These are phyloP conservation scores for Fusarium hainanense DNA, from an alignment of 2,329 filamentous ascomycete species.

Conservation along the genomic window DNA sequence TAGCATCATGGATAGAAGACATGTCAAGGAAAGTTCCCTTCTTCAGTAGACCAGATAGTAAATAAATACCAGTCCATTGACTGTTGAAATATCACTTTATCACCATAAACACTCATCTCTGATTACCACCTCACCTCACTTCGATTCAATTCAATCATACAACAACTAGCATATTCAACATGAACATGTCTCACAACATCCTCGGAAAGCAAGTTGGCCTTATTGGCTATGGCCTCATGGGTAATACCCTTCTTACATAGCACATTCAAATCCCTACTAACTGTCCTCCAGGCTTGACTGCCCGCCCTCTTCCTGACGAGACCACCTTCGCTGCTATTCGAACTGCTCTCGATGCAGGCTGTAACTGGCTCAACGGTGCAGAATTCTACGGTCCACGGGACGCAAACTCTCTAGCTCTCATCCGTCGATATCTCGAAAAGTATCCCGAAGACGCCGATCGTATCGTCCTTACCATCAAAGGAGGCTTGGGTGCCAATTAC, in stretches of 20 bases:
- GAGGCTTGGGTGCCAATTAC: conserved; percentile 55
- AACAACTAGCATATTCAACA: background rate
- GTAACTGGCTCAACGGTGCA: conserved; percentile 66
- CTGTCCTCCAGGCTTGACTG: conserved; percentile 37
- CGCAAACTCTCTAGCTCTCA: conserved; percentile 64
- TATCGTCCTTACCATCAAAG: conserved; percentile 71
- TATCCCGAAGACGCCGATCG: conserved; percentile 70
- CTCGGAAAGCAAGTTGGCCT: conserved; percentile 38
- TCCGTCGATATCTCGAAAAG: conserved; percentile 69
- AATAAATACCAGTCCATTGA: conserved; percentile 17
- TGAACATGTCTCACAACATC: conserved; percentile 42
- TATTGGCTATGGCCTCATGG: conserved; percentile 45
- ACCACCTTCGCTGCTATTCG: conserved; percentile 64
- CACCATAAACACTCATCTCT: background rate
- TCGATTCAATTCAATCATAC: background rate
- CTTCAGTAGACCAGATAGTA: background rate
- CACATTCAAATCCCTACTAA: conserved; percentile 27
- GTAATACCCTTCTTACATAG: conserved; percentile 28
- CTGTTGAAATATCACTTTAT: background rate
- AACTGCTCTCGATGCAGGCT: conserved; percentile 57
- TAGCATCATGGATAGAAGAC: conserved; percentile 9
- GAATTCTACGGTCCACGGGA: conserved; percentile 70
- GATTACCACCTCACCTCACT: background rate
- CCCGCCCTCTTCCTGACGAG: conserved; percentile 44
- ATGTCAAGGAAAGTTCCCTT: background rate